Percentiles rank a stretch among this genome's conserved stretches.
Evolutionary conservation across 2,329 filamentous ascomycete species (phyloP).

Genomic region (Fusarium domesticum): DNA sequence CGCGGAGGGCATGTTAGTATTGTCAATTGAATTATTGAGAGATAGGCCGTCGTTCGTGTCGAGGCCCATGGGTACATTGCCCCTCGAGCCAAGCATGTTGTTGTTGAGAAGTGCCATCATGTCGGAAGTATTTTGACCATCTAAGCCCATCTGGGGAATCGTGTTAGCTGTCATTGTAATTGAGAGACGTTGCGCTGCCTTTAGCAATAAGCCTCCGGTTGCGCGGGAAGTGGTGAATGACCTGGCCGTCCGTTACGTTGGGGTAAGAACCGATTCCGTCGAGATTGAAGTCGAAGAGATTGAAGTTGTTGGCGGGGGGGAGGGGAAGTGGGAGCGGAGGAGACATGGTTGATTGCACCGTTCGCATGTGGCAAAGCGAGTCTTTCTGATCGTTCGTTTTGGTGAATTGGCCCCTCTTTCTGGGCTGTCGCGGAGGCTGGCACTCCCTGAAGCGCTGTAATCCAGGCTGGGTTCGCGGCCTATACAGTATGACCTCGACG

Average conservation of each 20-base stretch:
- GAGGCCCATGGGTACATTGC: constrained; percentile 44
- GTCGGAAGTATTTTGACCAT: constrained; percentile 34
- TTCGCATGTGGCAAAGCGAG: constrained; percentile 22
- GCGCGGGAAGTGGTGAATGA: constrained; percentile 18
- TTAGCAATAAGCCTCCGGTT: constrained; percentile 9
- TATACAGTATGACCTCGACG: not conserved
- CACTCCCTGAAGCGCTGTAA: not conserved
- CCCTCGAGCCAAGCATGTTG: constrained; percentile 38
- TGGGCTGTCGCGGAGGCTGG: not conserved
- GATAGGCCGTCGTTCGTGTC: constrained; percentile 36
- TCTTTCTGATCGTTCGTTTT: constrained; percentile 25
- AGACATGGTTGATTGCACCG: constrained; percentile 33
- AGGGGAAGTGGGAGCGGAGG: constrained; percentile 37
- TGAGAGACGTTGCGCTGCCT: constrained; percentile 18
- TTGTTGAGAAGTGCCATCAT: constrained; percentile 46
- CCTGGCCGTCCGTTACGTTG: constrained; percentile 28
- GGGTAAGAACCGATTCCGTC: constrained; percentile 27
- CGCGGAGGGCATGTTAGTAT: constrained; percentile 19
- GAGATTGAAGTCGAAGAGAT: constrained; percentile 37
- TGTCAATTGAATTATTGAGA: constrained; percentile 20
- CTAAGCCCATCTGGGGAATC: constrained; percentile 25
- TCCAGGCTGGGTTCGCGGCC: not conserved
- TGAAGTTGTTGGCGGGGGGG: constrained; percentile 25
- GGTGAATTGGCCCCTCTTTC: not conserved
- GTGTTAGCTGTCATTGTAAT: constrained; percentile 18